Evolutionary conservation across 148 eudicot genomes (phyloP), one percentile per base, ranked within the genome.

Genomic region (Amaranthus palmeri): DNA sequence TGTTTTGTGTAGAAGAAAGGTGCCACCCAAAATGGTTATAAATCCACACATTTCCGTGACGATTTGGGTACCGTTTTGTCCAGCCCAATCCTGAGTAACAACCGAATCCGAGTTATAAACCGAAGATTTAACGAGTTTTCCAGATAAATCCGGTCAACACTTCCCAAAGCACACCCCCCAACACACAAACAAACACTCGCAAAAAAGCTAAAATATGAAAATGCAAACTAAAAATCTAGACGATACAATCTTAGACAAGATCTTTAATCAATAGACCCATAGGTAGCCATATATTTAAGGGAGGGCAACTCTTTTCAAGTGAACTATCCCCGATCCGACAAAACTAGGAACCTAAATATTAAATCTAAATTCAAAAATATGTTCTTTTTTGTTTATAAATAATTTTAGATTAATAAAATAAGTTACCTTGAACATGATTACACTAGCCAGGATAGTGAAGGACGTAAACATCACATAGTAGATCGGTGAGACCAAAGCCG

Each of bases 391-490:
- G 42, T 63, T 41, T 52, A 78, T 36, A 51, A 36, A 72, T 49
- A 63, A 54, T 3, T 45, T 36, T n/a, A n/a, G 14, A 50, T 36
- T 18, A 57, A 50, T 40, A 17, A 8, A n/a, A 43, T 13, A 60
- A 10, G 44, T 73, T 80, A 83, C 88, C 88, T 85, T 85, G 63
- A 85, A 85, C 88, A 85, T 85, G 50, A 85, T 85, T 49, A 85
- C 83, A 68, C 88, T 85, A 25, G 88, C 88, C 67, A 85, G 41
- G 57, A 85, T 85, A 46, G 88, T 85, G 41, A 85, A 73, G 41
- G 84, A 72, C 25, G 88, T 85, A 64, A 85, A 85, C 88, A 85
- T 85, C 72, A 85, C 88, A 73, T 85, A 85, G 73, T 85, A 85
- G 57, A 85, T 81, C 8, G 88, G 88, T 36, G 88, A 83, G 54